phyloP scores from a whole-genome alignment of 1,139 yeast species.

The Debaryomyces fabryi region DNA sequence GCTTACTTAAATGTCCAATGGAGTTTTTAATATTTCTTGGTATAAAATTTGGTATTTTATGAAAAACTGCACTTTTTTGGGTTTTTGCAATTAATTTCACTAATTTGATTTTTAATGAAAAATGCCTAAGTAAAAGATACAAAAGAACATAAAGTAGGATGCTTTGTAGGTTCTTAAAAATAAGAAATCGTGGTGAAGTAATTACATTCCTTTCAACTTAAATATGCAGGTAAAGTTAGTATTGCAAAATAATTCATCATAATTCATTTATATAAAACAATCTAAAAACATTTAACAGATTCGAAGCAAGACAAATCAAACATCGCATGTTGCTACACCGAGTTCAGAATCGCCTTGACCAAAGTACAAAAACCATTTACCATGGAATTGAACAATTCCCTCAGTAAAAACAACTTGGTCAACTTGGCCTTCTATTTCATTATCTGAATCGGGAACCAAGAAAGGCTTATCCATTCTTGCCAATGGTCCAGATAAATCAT shows the following conservation, averaged over 20 bases:
- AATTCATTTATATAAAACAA: neutral
- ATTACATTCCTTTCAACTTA: neutral
- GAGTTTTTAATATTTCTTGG: neutral
- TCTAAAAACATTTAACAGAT: conserved; percentile 2
- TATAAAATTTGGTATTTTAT: neutral
- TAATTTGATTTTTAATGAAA: neutral
- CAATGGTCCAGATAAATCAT: conserved; percentile 40
- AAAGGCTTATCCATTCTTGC: conserved; percentile 44
- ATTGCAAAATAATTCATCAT: neutral
- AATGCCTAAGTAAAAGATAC: too few species aligned
- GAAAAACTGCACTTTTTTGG: neutral
- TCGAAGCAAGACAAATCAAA: neutral
- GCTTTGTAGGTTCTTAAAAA: neutral
- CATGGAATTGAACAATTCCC: conserved; percentile 47
- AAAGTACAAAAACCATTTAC: conserved; percentile 46
- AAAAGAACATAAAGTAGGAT: neutral
- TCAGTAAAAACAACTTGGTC: conserved; percentile 49
- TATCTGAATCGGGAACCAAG: conserved; percentile 37
- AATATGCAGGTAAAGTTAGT: neutral
- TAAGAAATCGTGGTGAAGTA: neutral
- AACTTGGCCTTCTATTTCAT: conserved; percentile 47
- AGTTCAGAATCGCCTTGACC: conserved; percentile 50
- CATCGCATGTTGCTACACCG: conserved; percentile 44
- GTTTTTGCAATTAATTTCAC: neutral
- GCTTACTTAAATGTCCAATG: too few species aligned